Percentiles rank a stretch among this genome's conserved stretches.
Evolutionary conservation across 768 basidiomycete genomes (phyloP).

Genomic region (Suillus brevipes): DNA sequence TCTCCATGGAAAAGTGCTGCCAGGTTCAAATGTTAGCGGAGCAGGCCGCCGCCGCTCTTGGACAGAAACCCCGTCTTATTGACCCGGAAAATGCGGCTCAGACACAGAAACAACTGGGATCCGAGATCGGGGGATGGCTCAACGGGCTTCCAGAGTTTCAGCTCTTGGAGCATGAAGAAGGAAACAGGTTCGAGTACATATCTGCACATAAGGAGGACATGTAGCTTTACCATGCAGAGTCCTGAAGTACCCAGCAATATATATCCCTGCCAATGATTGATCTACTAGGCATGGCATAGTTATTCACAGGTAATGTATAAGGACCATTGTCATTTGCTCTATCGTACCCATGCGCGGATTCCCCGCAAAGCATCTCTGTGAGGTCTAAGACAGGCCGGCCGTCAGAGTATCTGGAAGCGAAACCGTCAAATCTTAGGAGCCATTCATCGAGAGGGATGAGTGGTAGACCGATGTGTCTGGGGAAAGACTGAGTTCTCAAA

Average conservation of each 20-base stretch:
- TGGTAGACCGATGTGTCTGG: slow-evolving; percentile 11
- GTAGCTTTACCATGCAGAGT: background rate
- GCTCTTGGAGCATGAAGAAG: slow-evolving; percentile 37
- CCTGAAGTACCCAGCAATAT: background rate
- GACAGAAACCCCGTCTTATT: background rate
- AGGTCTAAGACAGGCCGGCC: background rate
- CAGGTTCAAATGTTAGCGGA: slow-evolving; percentile 31
- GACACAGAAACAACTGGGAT: slow-evolving; percentile 29
- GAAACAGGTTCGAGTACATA: slow-evolving; percentile 19
- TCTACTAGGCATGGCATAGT: slow-evolving; percentile 3
- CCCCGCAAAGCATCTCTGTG: background rate
- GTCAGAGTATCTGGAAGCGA: background rate
- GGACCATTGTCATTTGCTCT: too few species aligned
- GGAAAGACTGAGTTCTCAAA: slow-evolving; percentile 8
- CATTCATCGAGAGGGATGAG: slow-evolving; percentile 15
- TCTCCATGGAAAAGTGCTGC: slow-evolving; percentile 30
- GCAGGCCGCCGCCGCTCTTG: slow-evolving; percentile 27
- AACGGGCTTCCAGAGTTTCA: slow-evolving; percentile 39
- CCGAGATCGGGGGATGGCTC: slow-evolving; percentile 37
- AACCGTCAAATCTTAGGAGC: slow-evolving; percentile 9
- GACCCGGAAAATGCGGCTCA: slow-evolving; percentile 28
- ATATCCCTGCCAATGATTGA: background rate
- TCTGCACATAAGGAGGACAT: background rate
- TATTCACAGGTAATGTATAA: background rate
- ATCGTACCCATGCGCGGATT: background rate